Evolutionary conservation across 106 monocot species (phyloP).

Genomic region (Acorus calamus): DNA sequence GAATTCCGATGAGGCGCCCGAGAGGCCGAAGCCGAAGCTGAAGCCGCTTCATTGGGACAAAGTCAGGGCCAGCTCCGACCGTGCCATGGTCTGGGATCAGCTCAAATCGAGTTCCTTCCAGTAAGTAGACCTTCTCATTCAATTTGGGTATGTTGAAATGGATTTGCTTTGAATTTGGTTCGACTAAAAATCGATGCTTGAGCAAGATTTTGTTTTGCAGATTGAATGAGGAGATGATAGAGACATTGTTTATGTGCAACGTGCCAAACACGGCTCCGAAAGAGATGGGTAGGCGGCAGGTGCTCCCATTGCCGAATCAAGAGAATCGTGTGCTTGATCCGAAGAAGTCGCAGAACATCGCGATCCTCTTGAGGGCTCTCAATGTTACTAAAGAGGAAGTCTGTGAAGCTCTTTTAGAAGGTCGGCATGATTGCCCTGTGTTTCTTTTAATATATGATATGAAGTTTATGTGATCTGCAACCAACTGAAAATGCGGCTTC

Average conservation of each 20-base stretch:
- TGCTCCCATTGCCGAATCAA: not conserved
- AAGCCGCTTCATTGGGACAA: slow-evolving; percentile 45
- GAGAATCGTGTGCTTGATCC: slow-evolving; percentile 26
- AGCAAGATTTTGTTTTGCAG: slow-evolving; percentile 9
- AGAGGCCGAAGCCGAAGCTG: slow-evolving; percentile 14
- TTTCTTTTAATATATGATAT: not conserved
- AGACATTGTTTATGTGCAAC: slow-evolving; percentile 26
- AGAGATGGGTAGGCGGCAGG: not conserved
- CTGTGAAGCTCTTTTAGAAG: slow-evolving; percentile 36
- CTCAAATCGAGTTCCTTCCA: slow-evolving; percentile 35
- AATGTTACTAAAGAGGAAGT: slow-evolving; percentile 40
- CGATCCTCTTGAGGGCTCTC: slow-evolving; percentile 24
- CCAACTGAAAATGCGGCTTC: too few species aligned
- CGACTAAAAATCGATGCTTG: too few species aligned
- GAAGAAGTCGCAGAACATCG: slow-evolving; percentile 42
- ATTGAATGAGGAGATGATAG: slow-evolving; percentile 48
- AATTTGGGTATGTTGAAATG: not conserved
- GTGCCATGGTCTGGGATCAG: slow-evolving; percentile 48
- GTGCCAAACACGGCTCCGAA: not conserved
- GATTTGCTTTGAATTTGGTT: not conserved
- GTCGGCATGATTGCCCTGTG: slow-evolving; percentile 1
- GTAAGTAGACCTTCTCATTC: slow-evolving; percentile 4
- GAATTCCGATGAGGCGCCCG: not conserved
- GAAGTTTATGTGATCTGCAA: too few species aligned
- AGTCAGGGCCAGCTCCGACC: slow-evolving; percentile 23